Evolutionary conservation across 225 moss, liverwort and hornwort genomes (phyloP), one percentile per base, ranked within the genome.

Genomic region (Straminergon stramineum): DNA sequence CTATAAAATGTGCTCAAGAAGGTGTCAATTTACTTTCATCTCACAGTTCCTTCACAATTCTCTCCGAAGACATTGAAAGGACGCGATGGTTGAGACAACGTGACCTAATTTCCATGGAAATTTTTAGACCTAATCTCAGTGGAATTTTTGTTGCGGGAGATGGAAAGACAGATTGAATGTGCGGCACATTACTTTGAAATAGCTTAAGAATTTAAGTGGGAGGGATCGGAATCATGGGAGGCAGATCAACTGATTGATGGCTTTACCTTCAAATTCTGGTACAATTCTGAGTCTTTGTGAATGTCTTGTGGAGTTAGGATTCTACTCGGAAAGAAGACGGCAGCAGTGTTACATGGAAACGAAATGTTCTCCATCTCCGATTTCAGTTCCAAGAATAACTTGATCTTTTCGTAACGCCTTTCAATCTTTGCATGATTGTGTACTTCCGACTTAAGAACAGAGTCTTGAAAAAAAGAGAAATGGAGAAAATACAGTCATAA

Each of bases 61-160:
- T 56, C 70, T 68, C 37, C 43, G 6, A 57, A 74, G 32, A 14
- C 85, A 52, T 39, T 67, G 82, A 92, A 90, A 78, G 78, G 88
- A 92, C 92, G 83, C 88, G 88, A 92, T 90, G 92, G 88, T 90
- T 92, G 83, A 88, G 22, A 4, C 85, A 17, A 35, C 9, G 45
- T 56, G 34, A 55, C 68, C 43, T 77, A 37, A 80, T 87, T 51
- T 56, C 66, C 9, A 27, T 48, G 45, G 28, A 64, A 43, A 17
- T 43, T 22, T 17, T 9, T 55, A 39, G 39, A 61, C 87, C 85
- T 70, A 64, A 83, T 89, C 62, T 85, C 70, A 61, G 12, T n/a
- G 41, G 85, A 80, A 26, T 31, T 53, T 48, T 81, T 18, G n/a
- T 17, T 63, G 34, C 41, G 84, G 74, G 86, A 81, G 75, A 45